Base-by-base conservation (phyloP, 2,329 filamentous ascomycete genomes). In the Pestalotiopsis fici region DNA sequence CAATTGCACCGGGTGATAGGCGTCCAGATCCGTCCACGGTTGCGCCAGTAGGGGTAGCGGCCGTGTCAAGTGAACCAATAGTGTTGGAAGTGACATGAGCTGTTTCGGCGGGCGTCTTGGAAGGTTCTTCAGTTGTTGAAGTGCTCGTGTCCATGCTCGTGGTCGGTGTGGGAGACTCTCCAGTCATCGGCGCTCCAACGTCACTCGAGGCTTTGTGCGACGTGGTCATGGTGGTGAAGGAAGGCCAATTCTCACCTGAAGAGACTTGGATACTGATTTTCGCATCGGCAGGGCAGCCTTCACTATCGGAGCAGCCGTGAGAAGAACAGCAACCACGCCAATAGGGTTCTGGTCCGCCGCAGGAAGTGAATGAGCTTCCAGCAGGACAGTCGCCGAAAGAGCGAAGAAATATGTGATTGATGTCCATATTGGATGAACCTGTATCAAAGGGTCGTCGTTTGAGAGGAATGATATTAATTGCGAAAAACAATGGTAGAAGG, bases 1-100 rank as follows among this genome's bases (percentile, higher is more conserved):
- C 69, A 28, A 75, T 66, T 2, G 72, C 68, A n/a, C 21, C 31
- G 11, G 35, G 43, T 31, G 43, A 25, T 9, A 64, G 47, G 15
- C 18, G 23, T 25, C 23, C 9, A 2, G 69, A 60, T 2, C 59
- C 63, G 5, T 3, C 59, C 65, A 4, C 69, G 12, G 9, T 47
- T 18, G 7, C n/a, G 7, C 60, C 18, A 37, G 27, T 39, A 4
- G 68, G 69, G 3, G 66, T 55, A 7, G 66, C 2, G 15, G 67
- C 54, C 11, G 61, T 12, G 7, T 66, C 54, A 15, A 59, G 21
- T 6, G 64, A 11, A 59, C 56, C 25, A 5, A 13, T 60, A 15
- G 31, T 35, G 18, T 3, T n/a, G 37, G 57, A 37, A 18, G 57
- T 35, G 13, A 4, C 13, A 7, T 65, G 50, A 2, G 67, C 67